Base-by-base conservation (phyloP, 805 yeast genomes). In the Clavispora fructus region DNA sequence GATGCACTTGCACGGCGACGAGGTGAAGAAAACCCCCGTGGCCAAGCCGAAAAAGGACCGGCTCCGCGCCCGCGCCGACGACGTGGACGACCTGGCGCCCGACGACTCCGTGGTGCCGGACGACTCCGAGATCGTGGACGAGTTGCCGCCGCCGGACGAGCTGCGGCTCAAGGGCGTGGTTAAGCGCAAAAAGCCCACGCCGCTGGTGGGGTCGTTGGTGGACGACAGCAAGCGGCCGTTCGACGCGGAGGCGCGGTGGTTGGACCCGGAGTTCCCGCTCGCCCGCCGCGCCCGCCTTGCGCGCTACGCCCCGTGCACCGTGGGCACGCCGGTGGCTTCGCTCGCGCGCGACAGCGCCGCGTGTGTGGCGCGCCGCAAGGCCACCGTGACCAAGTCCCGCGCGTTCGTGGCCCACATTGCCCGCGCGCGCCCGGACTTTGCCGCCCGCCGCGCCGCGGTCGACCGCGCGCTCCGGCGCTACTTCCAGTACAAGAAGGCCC, bases 1-100 rank as follows among this genome's bases (percentile, higher is more conserved):
- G 41, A 56, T 58, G 45, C 71, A 68, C 53, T 62, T 73, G 47
- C 65, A 64, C 9, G 75, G 68, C 48, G 76, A 71, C 43, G 69
- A 60, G 45, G 59, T 51, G 40, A 63, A 64, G 29, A 67, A 65
- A 1, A 67, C 67, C 37, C 51, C 66, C 19, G 68, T 65, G 10
- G 64, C 60, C 48, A 65, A 63, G 50, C 50, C 64, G 1, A 63
- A 56, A 41, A 54, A 55, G 35, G 69, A 60, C 6, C 48, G 55
- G 31, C 59, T 57, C 17, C 39, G 31, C 14, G 29, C 17, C 14
- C 47, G 45, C 13, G 45, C 47, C 17, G 50, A 42, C 19, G 35
- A 44, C 26, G 51, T 41, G 5, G 50, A 49, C 38, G 50, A 49
- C 19, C 47, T 49, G 50, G 30, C 39, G 14, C 29, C 40, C 8